phyloP scores from a whole-genome alignment of 306 rosid genomes.

The Lathyrus tuberosus region DNA sequence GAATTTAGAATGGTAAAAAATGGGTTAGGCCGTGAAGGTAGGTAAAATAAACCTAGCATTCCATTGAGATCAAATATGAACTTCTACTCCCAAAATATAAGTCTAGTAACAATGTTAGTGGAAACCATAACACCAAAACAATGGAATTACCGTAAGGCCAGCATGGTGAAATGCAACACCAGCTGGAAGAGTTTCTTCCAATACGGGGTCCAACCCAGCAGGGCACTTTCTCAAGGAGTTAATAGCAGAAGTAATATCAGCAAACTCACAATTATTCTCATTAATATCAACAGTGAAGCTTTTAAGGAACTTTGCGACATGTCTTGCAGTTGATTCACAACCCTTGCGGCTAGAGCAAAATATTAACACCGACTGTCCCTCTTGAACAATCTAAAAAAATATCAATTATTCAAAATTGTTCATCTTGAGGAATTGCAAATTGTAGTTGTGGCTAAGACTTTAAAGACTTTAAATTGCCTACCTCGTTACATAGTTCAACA shows the following conservation, averaged over 20 bases:
- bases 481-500: constrained; percentile 96
- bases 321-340: constrained; percentile 96
- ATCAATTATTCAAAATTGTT: constrained; percentile 28
- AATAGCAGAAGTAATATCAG: constrained; percentile 69
- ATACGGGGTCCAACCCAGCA: constrained; percentile 86
- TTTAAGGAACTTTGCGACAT: constrained; percentile 77
- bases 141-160: constrained; percentile 82
- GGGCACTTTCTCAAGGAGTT: constrained; percentile 80
- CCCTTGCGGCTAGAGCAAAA: constrained; percentile 98
- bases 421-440: constrained; percentile 31
- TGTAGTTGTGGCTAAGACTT: constrained; percentile 34
- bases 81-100: constrained; percentile 1
- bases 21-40: constrained; percentile 26
- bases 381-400: constrained; percentile 85
- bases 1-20: constrained; percentile 21
- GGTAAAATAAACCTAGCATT: constrained; percentile 33
- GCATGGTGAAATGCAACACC: constrained; percentile 99
- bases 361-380: constrained; percentile 90
- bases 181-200: constrained; percentile 82
- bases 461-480: constrained; percentile 40
- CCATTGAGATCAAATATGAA: constrained; percentile 31
- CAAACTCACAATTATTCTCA: constrained; percentile 60
- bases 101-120: constrained; percentile 3
- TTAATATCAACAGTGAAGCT: constrained; percentile 51
- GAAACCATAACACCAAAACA: constrained; percentile 32